Conservation (phyloP, 331 rosid genomes). For the Acacia pycnantha region DNA sequence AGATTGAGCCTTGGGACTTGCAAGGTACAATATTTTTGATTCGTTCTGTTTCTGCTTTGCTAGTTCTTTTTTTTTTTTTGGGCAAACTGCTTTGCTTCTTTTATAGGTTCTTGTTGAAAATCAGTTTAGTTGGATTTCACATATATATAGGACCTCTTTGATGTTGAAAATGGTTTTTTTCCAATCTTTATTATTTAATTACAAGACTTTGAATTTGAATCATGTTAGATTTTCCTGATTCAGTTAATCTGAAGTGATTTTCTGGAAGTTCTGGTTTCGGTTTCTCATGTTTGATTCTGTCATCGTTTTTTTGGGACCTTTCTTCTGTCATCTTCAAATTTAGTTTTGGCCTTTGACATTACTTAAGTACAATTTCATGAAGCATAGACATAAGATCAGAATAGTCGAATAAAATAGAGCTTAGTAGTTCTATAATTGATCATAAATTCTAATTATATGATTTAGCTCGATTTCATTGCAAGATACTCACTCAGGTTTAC, state of each 20-base stretch:
- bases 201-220: not conserved
- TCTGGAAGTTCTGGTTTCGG: not conserved
- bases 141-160: not conserved
- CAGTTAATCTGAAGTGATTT: not conserved
- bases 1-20: constrained; percentile 98
- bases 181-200: not conserved
- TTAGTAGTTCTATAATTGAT: not conserved
- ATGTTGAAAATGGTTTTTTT: not conserved
- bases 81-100: not conserved
- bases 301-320: not conserved
- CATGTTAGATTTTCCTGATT: not conserved
- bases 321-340: not conserved
- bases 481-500: not conserved
- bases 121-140: not conserved
- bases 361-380: not conserved
- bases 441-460: not conserved
- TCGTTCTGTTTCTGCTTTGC: not conserved
- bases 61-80: not conserved
- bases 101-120: not conserved
- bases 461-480: not conserved
- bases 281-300: not conserved
- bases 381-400: not conserved
- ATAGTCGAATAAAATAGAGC: not conserved
- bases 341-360: not conserved
- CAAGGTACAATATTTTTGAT: constrained; percentile 53